A percentile compares a stretch with the other conserved stretches of the same genome.
phyloP scores from a whole-genome alignment of 164 flowering plant genomes.

The Pachysandra terminalis region DNA sequence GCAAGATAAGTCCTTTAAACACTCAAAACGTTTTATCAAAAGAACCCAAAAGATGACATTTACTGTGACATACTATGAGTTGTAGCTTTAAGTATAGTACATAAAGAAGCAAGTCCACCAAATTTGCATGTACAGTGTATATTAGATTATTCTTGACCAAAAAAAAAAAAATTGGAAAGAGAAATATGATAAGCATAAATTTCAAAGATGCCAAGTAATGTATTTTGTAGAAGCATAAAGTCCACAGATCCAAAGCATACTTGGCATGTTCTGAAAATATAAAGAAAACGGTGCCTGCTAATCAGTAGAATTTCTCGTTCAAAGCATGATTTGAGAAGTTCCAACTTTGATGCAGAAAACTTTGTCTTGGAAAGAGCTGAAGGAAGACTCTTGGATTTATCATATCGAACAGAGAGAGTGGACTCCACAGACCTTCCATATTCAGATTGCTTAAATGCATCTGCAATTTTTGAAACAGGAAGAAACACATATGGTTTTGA shows the following conservation, averaged over 20 bases:
- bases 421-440: conserved; percentile 45
- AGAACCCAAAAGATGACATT: no score
- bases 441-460: conserved; percentile 54
- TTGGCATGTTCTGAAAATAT: conserved; percentile 84
- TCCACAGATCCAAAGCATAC: conserved; percentile 40
- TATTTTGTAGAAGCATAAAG: no score
- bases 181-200: no score
- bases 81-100: no score
- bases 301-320: conserved; percentile 59
- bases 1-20: no score
- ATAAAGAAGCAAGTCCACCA: no score
- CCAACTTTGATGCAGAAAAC: conserved; percentile 55
- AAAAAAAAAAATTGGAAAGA: no score
- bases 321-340: conserved; percentile 60
- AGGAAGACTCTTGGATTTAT: conserved; percentile 48
- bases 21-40: no score
- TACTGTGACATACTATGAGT: no score
- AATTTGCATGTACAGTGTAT: no score
- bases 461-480: conserved; percentile 62
- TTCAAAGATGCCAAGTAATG: no score
- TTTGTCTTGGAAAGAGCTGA: conserved; percentile 52
- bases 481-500: conserved; percentile 63
- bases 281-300: conserved; percentile 64
- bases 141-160: no score
- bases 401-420: conserved; percentile 41